These are phyloP conservation scores for Trichoderma cornu-damae DNA, from an alignment of 2,329 filamentous ascomycete species.

Conservation along the genomic window DNA sequence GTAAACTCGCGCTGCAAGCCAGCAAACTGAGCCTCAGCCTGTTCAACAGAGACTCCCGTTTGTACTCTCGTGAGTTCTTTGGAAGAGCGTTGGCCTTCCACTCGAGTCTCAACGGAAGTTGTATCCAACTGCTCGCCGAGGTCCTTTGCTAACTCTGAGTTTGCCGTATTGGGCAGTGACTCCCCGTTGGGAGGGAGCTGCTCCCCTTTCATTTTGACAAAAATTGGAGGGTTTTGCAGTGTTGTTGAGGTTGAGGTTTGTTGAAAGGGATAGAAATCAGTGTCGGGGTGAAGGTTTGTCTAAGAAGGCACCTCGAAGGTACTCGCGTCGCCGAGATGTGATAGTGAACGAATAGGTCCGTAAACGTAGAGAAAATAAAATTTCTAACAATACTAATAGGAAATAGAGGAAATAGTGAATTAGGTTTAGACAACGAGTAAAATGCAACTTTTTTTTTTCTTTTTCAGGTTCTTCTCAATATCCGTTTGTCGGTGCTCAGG, in stretches of 20 bases:
- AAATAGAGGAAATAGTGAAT: neutral
- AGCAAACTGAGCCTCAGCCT: constrained; percentile 65
- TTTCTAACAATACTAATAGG: neutral
- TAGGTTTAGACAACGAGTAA: neutral
- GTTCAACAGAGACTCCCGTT: constrained; percentile 56
- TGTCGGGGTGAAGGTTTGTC: neutral
- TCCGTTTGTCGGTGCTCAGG: neutral
- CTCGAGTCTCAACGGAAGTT: constrained; percentile 24
- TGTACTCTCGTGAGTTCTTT: constrained; percentile 12
- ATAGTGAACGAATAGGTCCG: neutral
- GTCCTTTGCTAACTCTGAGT: neutral
- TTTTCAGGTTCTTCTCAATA: too few species aligned
- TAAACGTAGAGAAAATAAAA: neutral
- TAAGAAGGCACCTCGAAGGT: neutral
- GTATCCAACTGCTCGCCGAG: constrained; percentile 25
- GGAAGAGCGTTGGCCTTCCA: constrained; percentile 23
- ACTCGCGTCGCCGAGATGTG: neutral
- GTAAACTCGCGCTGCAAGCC: constrained; percentile 60
- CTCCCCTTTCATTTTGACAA: constrained; percentile 9
- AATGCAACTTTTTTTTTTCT: neutral
- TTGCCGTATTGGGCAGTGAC: neutral
- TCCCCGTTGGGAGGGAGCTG: constrained; percentile 4
- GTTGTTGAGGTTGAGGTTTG: neutral
- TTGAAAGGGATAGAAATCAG: neutral
- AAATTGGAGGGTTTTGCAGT: neutral